These are phyloP conservation scores for Cymodocea nodosa DNA, from an alignment of 116 monocot genomes.

Conservation along the genomic window DNA sequence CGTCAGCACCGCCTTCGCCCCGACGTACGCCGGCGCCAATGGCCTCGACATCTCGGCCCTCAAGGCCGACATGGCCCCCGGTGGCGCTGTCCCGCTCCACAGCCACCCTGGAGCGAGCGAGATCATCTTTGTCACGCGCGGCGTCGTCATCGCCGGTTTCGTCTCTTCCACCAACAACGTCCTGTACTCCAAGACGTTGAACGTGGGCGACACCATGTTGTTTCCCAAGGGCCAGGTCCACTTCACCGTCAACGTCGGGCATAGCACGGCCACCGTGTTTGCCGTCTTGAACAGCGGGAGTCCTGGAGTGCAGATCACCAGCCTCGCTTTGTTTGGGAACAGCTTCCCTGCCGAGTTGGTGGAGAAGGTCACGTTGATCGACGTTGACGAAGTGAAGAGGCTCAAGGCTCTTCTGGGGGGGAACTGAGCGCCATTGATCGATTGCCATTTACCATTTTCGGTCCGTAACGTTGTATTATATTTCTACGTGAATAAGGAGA, in stretches of 20 bases:
- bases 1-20: conserved; percentile 39
- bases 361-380: conserved; percentile 49
- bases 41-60: conserved; percentile 60
- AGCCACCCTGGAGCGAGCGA: conserved; percentile 69
- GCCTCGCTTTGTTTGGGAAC: conserved; percentile 38
- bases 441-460: no score
- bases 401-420: conserved; percentile 49
- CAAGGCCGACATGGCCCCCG: conserved; percentile 34
- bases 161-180: conserved; percentile 30
- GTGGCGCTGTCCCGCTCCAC: conserved; percentile 61
- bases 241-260: conserved; percentile 43
- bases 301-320: conserved; percentile 51
- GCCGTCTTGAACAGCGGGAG: conserved; percentile 40
- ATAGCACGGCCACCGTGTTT: conserved; percentile 16
- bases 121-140: conserved; percentile 34
- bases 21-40: conserved; percentile 51
- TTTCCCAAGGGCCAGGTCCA: conserved; percentile 59
- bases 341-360: conserved; percentile 24
- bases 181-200: conserved; percentile 21
- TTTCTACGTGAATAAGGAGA: no score
- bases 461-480: no score
- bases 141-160: conserved; percentile 35
- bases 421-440: no score
- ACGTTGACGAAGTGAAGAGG: conserved; percentile 42
- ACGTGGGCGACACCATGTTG: conserved; percentile 49